These are phyloP conservation scores for Aspergillus ruber DNA, from an alignment of 2,329 filamentous ascomycete genomes.

Conservation along the genomic window DNA sequence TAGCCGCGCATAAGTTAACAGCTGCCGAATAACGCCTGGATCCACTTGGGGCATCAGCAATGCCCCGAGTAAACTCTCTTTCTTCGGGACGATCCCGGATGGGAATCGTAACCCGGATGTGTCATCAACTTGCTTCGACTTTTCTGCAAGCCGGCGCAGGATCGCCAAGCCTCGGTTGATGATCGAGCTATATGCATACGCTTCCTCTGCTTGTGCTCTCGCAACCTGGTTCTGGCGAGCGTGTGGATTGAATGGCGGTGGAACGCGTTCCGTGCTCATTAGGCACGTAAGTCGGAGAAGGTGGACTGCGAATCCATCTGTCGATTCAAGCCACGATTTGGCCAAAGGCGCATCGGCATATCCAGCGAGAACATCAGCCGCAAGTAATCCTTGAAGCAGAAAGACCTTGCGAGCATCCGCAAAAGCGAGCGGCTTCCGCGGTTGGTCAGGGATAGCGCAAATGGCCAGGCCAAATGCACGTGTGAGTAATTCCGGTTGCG, in stretches of 20 bases:
- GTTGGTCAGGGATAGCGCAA: constrained; percentile 70
- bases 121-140: constrained; percentile 52
- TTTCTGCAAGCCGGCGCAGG: constrained; percentile 63
- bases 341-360: constrained; percentile 69
- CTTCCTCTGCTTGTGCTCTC: constrained; percentile 35
- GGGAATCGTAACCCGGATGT: constrained; percentile 47
- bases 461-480: constrained; percentile 82
- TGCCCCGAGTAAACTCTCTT: constrained; percentile 61
- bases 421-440: constrained; percentile 56
- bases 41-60: constrained; percentile 62
- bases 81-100: constrained; percentile 57
- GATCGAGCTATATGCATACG: constrained; percentile 46
- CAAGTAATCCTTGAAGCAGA: constrained; percentile 84
- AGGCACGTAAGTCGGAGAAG: constrained; percentile 69
- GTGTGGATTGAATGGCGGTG: constrained; percentile 12
- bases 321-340: constrained; percentile 71
- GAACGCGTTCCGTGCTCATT: constrained; percentile 58
- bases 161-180: constrained; percentile 62
- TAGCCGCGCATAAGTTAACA: constrained; percentile 58
- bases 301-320: constrained; percentile 76
- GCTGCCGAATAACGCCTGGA: constrained; percentile 57
- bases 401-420: constrained; percentile 81
- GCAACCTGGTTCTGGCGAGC: constrained; percentile 27
- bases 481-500: constrained; percentile 74
- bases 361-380: constrained; percentile 78